Percentiles rank a stretch among this genome's conserved stretches.
Conservation (phyloP, 208 protist species). For the Leptomonas seymouri region DNA sequence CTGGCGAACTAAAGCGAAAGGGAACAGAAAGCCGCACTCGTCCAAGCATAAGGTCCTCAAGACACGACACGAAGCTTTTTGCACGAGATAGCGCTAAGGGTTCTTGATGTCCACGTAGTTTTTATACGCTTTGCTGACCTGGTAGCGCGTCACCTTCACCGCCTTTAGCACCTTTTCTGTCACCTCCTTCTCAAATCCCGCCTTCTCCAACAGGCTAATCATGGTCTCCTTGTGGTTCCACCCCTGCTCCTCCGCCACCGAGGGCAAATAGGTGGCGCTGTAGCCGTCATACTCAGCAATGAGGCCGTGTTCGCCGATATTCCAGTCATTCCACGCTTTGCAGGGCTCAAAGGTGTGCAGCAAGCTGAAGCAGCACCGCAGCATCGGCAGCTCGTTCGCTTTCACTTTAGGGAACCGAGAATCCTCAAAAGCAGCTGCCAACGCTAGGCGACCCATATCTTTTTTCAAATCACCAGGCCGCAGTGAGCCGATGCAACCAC, state of each 20-base stretch:
- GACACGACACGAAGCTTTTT: too few species aligned
- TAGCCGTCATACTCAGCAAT: conserved; percentile 60
- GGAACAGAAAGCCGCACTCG: conserved; percentile 1
- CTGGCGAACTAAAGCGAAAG: neutral
- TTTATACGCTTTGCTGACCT: conserved; percentile 56
- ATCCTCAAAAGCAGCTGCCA: conserved; percentile 76
- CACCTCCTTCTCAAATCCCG: conserved; percentile 61
- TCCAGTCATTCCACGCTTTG: conserved; percentile 78
- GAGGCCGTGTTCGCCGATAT: conserved; percentile 84
- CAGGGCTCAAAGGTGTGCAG: conserved; percentile 84
- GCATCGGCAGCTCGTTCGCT: conserved; percentile 58
- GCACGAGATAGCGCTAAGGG: neutral
- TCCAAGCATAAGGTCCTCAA: too few species aligned
- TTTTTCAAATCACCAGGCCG: conserved; percentile 55
- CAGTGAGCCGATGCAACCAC: conserved; percentile 89
- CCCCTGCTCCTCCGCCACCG: conserved; percentile 70
- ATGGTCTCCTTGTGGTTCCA: conserved; percentile 80
- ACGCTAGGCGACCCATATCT: conserved; percentile 74
- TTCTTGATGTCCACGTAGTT: conserved; percentile 39
- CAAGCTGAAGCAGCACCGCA: conserved; percentile 82
- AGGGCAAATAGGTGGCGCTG: conserved; percentile 82
- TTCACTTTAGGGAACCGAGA: conserved; percentile 71
- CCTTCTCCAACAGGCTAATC: conserved; percentile 68
- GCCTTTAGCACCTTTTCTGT: conserved; percentile 53
- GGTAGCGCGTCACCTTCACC: conserved; percentile 71